Percentiles rank a stretch among this genome's conserved stretches.
These are phyloP conservation scores for Cystofilobasidium macerans DNA, from an alignment of 768 basidiomycete species.

Conservation along the genomic window DNA sequence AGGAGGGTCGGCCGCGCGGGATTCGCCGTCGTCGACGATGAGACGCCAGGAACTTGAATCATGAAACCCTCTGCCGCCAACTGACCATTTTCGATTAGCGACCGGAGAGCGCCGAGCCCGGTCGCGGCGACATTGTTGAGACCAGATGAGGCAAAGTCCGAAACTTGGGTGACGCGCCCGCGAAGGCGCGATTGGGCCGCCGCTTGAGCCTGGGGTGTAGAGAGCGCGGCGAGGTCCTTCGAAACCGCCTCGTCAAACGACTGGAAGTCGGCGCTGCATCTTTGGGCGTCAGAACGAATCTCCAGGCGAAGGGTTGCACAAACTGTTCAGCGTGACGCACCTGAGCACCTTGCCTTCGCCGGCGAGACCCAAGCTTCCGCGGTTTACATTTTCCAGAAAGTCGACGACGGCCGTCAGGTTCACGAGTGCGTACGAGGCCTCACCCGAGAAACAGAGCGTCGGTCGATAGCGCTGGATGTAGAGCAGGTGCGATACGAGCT, in stretches of 20 bases:
- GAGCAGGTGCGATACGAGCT: conserved; percentile 57
- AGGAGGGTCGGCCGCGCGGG: conserved; percentile 18
- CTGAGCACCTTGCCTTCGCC: conserved; percentile 37
- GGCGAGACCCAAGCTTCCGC: conserved; percentile 52
- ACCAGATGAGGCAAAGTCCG: conserved; percentile 57
- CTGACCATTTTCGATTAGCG: conserved; percentile 48
- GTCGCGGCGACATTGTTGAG: conserved; percentile 74
- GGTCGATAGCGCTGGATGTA: conserved; percentile 49
- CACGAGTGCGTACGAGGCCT: conserved; percentile 84
- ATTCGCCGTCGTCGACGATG: neutral
- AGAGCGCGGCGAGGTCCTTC: conserved; percentile 44
- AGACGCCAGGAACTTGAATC: conserved; percentile 30
- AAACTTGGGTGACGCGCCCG: conserved; percentile 69
- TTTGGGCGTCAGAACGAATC: conserved; percentile 7
- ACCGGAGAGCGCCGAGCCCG: conserved; percentile 74
- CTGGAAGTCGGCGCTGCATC: conserved; percentile 51
- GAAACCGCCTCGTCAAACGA: conserved; percentile 64
- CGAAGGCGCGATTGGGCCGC: conserved; percentile 37
- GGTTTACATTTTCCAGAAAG: conserved; percentile 88
- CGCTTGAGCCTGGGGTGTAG: conserved; percentile 30
- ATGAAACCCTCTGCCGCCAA: conserved; percentile 42
- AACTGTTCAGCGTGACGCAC: conserved; percentile 11
- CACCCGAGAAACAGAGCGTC: conserved; percentile 51
- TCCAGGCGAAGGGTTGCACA: neutral
- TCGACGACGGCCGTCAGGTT: conserved; percentile 92